A percentile compares a stretch with the other conserved stretches of the same genome.
Conservation (phyloP, 108 stramenopile genomes). For the Cylindrotheca fusiformis region DNA sequence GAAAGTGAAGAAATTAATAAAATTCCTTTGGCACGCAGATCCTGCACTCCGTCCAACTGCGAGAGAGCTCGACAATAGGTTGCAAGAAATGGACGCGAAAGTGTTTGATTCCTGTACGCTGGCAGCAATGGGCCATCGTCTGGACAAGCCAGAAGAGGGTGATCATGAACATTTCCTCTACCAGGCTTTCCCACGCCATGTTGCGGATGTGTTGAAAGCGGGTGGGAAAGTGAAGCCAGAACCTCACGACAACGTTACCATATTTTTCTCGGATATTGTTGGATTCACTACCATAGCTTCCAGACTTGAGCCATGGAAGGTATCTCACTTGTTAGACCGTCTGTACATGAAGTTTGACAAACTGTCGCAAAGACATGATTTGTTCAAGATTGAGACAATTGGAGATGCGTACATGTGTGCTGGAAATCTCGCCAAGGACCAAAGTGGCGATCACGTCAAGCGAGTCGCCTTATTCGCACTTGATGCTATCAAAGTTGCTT, state of each 20-base stretch:
- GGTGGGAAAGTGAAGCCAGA: conserved; percentile 27
- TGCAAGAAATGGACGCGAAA: conserved; percentile 27
- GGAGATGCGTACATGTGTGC: conserved; percentile 39
- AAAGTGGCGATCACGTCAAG: conserved; percentile 56
- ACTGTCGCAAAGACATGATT: conserved; percentile 35
- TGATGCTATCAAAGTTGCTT: conserved; percentile 41
- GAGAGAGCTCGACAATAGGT: conserved; percentile 39
- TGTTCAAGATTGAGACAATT: conserved; percentile 58
- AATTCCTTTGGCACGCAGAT: conserved; percentile 27
- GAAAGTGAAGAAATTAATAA: conserved; percentile 33
- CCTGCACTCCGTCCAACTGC: conserved; percentile 36
- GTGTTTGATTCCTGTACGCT: conserved; percentile 7
- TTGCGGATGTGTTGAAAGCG: conserved; percentile 41
- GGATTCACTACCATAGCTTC: conserved; percentile 44
- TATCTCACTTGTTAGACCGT: conserved; percentile 41
- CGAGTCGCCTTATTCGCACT: conserved; percentile 52
- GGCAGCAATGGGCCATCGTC: background rate
- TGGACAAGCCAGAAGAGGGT: background rate
- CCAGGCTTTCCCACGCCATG: conserved; percentile 49
- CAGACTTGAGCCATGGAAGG: conserved; percentile 25
- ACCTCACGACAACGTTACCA: conserved; percentile 19
- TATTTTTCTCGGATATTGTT: conserved; percentile 55
- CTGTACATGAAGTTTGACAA: conserved; percentile 43
- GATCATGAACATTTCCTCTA: background rate
- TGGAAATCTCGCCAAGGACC: conserved; percentile 19